These are phyloP conservation scores for Corynascus novoguineensis DNA, from an alignment of 495 filamentous ascomycete species.

Conservation along the genomic window DNA sequence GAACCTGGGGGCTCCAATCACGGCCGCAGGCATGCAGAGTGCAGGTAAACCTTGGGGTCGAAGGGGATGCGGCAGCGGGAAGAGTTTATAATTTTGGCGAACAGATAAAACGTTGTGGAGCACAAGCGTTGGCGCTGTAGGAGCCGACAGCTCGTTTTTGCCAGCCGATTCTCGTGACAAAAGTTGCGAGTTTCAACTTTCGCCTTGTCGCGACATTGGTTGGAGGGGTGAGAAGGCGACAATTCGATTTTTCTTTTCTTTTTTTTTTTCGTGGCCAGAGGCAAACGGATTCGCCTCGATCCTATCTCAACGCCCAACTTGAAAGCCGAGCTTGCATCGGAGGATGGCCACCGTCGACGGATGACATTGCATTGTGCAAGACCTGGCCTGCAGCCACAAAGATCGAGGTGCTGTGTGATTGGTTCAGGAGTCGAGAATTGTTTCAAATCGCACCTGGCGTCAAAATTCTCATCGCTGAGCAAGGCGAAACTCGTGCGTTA, in stretches of 20 bases:
- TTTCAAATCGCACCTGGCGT: slow-evolving; percentile 25
- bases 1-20: slow-evolving; percentile 27
- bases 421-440: slow-evolving; percentile 20
- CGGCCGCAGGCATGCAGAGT: slow-evolving; percentile 14
- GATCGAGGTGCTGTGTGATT: slow-evolving; percentile 19
- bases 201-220: no score
- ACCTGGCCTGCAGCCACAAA: neutral
- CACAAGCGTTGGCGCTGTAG: neutral
- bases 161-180: neutral
- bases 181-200: neutral
- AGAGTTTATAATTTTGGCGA: slow-evolving; percentile 8
- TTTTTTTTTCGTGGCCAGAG: no score
- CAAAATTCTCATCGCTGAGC: neutral
- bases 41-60: slow-evolving; percentile 20
- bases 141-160: neutral
- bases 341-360: slow-evolving; percentile 11
- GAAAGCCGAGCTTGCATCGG: neutral
- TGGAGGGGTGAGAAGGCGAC: no score
- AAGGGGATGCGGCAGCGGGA: slow-evolving; percentile 3
- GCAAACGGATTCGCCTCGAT: no score
- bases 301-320: neutral
- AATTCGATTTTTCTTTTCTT: no score
- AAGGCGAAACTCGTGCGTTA: neutral
- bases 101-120: neutral
- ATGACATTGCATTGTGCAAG: slow-evolving; percentile 14